Evolutionary conservation across 441 rosid genomes (phyloP), one percentile per base, ranked within the genome.

Genomic region (Francoa sonchifolia): DNA sequence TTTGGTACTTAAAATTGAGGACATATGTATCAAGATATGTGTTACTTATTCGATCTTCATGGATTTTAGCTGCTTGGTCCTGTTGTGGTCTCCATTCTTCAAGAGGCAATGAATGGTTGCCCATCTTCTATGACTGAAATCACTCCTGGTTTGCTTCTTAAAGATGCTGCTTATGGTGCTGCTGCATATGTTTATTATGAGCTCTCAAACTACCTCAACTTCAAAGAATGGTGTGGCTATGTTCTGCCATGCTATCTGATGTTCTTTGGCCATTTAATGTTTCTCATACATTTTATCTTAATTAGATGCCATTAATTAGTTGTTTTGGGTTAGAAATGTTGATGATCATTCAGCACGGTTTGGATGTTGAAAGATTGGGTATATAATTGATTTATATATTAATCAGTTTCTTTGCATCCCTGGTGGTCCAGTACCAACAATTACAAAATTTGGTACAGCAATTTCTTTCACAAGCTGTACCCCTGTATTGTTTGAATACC

Each of bases 151-250:
- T 67, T 90, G 66, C 94, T 86, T 60, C 95, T 82, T 19, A 90
- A 90, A 67, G 96, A 90, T 56, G 99, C 99, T 43, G 96, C 94
- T 19, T 90, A 82, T 61, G 95, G 85, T 65, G 99, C 96, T 48
- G 84, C 95, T 55, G 96, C 99, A 51, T 92, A 83, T 62, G 89
- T 92, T 48, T 92, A 92, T 60, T 92, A 92, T 72, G 99, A 92
- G 77, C 90, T 92, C 57, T 92, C 99, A 21, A 92, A 83, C 62
- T 92, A 81, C 66, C 68, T 92, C 42, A 81, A 72, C 74, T 92
- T 92, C 76, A 75, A 74, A 68, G 95, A 87, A 63, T 92, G 99
- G 99, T 92, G 64, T 44, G 37, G 25, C 38, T 42, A 33, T 49
- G 55, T 29, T 62, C 18, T 8, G 7, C 31, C 43, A 3, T 37